Evolutionary conservation across 768 basidiomycete species (phyloP), one percentile per base, ranked within the genome.

Genomic region (Trametes cinnabarina): DNA sequence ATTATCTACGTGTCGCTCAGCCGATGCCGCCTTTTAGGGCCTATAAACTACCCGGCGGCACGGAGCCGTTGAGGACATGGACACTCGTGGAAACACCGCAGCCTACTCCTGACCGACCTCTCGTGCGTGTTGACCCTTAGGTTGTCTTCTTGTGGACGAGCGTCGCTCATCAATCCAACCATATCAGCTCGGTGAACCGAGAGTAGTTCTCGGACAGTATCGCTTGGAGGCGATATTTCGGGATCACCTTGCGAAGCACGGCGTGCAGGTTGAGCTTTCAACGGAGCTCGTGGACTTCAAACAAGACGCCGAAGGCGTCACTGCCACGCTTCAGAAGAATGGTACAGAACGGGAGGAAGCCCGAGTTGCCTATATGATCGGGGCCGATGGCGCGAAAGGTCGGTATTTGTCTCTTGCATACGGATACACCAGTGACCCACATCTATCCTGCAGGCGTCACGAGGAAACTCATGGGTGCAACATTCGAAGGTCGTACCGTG

Each of bases 331-430:
- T 11, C 58, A 58, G 6, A 71, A 67, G 39, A 47, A 35, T 5
- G 61, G 23, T 14, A 22, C 68, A 3, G 72, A 64, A 0, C 22
- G 65, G 23, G 69, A 70, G 32, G 42, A 47, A 3, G 58, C 71
- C 5, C 63, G 56, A 6, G 65, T 61, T n/a, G 64, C 69, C 2
- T 79, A 68, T 60, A 59, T 82, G 1, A 65, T 80, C 14, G 78
- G 78, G 2, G 67, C 73, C 0, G 81, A 80, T 57, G 77, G 77
- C 14, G 79, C 75, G 0, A 65, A 60, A 57, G 67, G 73, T 70
- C 10, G 37, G 64, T 43, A 9, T 23, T 15, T 5, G 5, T 26
- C n/a, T 4, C 1, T 3, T 23, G 23, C 46, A 35, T n/a, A 15
- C 17, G 30, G 51, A 0, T 26, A 39, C 17, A 20, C 15, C 34